Evolutionary conservation across 371 early-diverging fungal species (phyloP).

Genomic region (Massospora cicadina): DNA sequence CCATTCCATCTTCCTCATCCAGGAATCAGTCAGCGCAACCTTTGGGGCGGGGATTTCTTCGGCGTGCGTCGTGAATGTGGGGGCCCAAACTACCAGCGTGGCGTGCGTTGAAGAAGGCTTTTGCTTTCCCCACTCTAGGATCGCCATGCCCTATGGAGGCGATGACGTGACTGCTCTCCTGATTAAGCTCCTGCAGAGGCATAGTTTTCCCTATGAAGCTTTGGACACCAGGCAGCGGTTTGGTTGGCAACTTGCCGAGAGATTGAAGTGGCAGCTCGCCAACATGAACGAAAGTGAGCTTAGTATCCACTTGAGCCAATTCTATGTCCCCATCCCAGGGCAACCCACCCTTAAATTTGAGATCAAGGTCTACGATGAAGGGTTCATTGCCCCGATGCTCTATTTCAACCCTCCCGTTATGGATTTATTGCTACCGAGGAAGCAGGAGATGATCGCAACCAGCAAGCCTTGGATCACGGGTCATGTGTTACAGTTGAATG

Average conservation of each 20-base stretch:
- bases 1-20: constrained; percentile 27
- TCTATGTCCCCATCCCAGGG: constrained; percentile 57
- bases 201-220: constrained; percentile 56
- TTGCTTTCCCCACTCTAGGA: constrained; percentile 41
- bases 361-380: constrained; percentile 76
- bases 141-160: constrained; percentile 47
- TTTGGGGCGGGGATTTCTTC: constrained; percentile 76
- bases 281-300: constrained; percentile 65
- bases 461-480: not conserved
- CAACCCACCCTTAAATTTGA: constrained; percentile 48
- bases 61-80: constrained; percentile 80
- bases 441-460: not conserved
- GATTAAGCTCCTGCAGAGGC: constrained; percentile 34
- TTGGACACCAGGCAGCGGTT: constrained; percentile 35
- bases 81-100: constrained; percentile 70
- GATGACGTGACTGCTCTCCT: constrained; percentile 70
- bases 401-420: constrained; percentile 12
- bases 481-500: not conserved
- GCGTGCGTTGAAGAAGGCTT: constrained; percentile 76
- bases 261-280: constrained; percentile 58
- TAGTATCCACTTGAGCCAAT: constrained; percentile 56
- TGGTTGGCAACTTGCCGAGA: constrained; percentile 51
- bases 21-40: constrained; percentile 62
- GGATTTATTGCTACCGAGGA: not conserved
- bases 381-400: constrained; percentile 57